phyloP scores from a whole-genome alignment of 805 yeast genomes.

The Yamadazyma endophytica region DNA sequence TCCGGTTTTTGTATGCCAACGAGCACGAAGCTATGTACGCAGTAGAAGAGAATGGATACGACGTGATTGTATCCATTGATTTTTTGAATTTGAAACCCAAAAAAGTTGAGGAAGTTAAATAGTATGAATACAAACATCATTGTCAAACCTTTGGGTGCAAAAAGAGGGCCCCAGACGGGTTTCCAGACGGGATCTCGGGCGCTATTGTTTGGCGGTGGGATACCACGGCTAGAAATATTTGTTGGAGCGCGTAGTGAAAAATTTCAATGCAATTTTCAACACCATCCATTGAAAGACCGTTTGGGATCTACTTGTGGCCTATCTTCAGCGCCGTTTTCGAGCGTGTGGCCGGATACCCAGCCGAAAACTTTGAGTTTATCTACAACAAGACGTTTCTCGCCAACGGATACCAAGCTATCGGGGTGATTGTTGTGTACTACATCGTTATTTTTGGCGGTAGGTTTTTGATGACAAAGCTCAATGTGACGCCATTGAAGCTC shows the following conservation, averaged over 20 bases:
- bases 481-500: slow-evolving; percentile 66
- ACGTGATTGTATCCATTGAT: slow-evolving; percentile 87
- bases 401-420: slow-evolving; percentile 51
- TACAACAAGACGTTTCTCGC: slow-evolving; percentile 66
- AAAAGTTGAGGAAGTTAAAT: no score
- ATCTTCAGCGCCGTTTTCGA: slow-evolving; percentile 51
- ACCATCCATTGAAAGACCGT: slow-evolving; percentile 44
- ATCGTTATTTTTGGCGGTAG: slow-evolving; percentile 66
- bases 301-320: slow-evolving; percentile 66
- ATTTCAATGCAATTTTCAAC: slow-evolving; percentile 21
- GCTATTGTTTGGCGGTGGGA: no score
- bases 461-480: slow-evolving; percentile 46
- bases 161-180: no score
- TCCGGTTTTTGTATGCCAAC: slow-evolving; percentile 80
- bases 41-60: slow-evolving; percentile 86
- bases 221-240: no score
- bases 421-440: slow-evolving; percentile 39
- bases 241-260: no score
- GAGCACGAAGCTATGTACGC: slow-evolving; percentile 93
- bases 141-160: no score
- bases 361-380: slow-evolving; percentile 63
- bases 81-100: slow-evolving; percentile 66
- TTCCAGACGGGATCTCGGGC: no score
- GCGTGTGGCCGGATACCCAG: slow-evolving; percentile 49
- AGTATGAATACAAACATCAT: no score